Evolutionary conservation across 2,329 filamentous ascomycete genomes (phyloP), one percentile per base, ranked within the genome.

Genomic region (Trichoderma atroviride): DNA sequence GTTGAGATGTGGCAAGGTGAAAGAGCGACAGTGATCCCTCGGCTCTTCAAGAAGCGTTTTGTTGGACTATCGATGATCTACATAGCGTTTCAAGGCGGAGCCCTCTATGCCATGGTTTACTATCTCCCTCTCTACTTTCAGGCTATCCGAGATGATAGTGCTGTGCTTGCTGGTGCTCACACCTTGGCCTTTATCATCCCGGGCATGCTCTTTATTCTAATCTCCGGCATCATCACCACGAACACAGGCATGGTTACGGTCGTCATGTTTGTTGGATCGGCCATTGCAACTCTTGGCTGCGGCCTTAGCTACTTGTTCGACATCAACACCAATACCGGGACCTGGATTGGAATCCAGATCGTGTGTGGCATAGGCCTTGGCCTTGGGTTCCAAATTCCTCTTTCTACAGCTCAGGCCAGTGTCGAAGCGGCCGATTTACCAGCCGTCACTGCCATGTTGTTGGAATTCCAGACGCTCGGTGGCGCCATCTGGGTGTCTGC

Each of bases 321-420:
- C 1, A 68, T 75, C 2, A 60, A 73, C 27, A 72, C 73, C 1
- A 27, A 63, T 13, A 33, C 52, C 3, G 66, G 59, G 2, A 64
- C 70, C 5, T 76, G 75, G 74, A 74, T 76, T 57, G 73, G 75
- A 6, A 75, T 75, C 55, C 74, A 75, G 61, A 72, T 85, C 4
- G 22, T 85, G 9, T 81, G 80, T 70, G 83, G 84, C 62, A 76
- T 79, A 43, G 84, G 81, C n/a, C 74, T 82, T 71, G 83, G 83
- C n/a, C 72, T 77, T 24, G 76, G 76, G 29, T 79, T 83, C 70
- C 83, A 85, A 74, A 79, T 79, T 7, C 81, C 83, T 4, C 82
- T 81, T 68, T 73, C 85, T n/a, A 83, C 81, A 84, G 19, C 74
- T 76, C n/a, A 74, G 60, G 19, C 72, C 72, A 60, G 63, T 19